A percentile compares a stretch with the other conserved stretches of the same genome.
Evolutionary conservation across 1,284 basidiomycete genomes (phyloP).

Genomic region (Entoloma clypeatum): DNA sequence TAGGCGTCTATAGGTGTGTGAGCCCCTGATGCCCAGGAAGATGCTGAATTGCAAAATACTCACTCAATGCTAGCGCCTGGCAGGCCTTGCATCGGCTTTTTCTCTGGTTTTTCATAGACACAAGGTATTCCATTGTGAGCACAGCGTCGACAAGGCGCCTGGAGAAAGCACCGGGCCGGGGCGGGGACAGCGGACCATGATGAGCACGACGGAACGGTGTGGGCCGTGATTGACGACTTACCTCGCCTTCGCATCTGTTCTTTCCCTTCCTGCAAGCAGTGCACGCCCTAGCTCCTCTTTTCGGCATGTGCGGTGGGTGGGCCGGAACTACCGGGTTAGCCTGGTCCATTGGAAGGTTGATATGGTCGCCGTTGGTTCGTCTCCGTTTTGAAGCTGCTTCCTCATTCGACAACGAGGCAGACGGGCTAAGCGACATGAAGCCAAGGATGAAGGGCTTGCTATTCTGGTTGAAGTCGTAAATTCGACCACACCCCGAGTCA

Average conservation of each 20-base stretch:
- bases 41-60: conserved; percentile 30
- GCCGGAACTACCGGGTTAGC: conserved; percentile 24
- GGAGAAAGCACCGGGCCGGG: conserved; percentile 47
- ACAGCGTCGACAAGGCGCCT: conserved; percentile 89
- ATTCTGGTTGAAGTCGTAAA: too few relatives aligned
- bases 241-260: conserved; percentile 90
- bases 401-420: conserved; percentile 38
- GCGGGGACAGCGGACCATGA: conserved; percentile 64
- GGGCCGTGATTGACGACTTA: conserved; percentile 35
- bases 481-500: too few relatives aligned
- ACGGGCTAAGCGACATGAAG: conserved; percentile 43
- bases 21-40: conserved; percentile 5
- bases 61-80: conserved; percentile 71
- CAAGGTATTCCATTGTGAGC: conserved; percentile 79
- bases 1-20: conserved; percentile 53
- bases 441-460: conserved; percentile 14
- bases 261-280: conserved; percentile 86
- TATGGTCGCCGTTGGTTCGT: conserved; percentile 30
- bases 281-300: conserved; percentile 76
- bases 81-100: conserved; percentile 62
- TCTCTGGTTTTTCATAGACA: conserved; percentile 91
- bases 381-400: conserved; percentile 38
- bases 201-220: conserved; percentile 40
- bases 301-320: conserved; percentile 58
- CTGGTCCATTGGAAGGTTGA: conserved; percentile 24